These are phyloP conservation scores for Trichoderma oligosporum DNA, from an alignment of 2,329 filamentous ascomycete genomes.

Conservation along the genomic window DNA sequence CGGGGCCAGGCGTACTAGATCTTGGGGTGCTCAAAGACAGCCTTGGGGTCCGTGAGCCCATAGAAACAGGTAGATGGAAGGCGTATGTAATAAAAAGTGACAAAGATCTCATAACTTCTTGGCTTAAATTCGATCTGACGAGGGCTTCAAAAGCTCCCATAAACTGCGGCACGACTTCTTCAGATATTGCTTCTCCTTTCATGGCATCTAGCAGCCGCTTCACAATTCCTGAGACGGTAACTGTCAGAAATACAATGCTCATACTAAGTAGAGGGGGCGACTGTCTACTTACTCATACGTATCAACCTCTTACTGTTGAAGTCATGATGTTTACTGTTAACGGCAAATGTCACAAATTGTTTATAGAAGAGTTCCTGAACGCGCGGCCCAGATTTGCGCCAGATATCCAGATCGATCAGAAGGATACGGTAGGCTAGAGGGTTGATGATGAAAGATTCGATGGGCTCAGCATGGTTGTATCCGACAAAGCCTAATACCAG, in stretches of 20 bases:
- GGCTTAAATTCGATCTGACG: slow-evolving; percentile 74
- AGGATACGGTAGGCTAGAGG: slow-evolving; percentile 90
- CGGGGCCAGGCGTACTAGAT: slow-evolving; percentile 39
- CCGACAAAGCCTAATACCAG: slow-evolving; percentile 83
- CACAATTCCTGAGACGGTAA: slow-evolving; percentile 63
- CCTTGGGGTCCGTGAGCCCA: slow-evolving; percentile 51
- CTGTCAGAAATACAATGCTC: neutral
- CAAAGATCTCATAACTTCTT: slow-evolving; percentile 79
- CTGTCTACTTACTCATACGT: slow-evolving; percentile 71
- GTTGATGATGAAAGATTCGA: slow-evolving; percentile 91
- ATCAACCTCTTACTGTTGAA: slow-evolving; percentile 86
- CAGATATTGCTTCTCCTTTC: slow-evolving; percentile 75
- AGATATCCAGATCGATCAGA: slow-evolving; percentile 88
- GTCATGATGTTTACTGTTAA: slow-evolving; percentile 84
- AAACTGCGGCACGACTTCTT: slow-evolving; percentile 70
- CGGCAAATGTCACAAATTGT: slow-evolving; percentile 83
- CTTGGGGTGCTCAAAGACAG: slow-evolving; percentile 37
- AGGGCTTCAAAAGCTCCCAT: slow-evolving; percentile 75
- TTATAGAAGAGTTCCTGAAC: slow-evolving; percentile 89
- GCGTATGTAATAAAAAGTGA: slow-evolving; percentile 92
- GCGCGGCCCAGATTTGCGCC: slow-evolving; percentile 72
- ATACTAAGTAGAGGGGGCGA: neutral
- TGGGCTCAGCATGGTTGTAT: slow-evolving; percentile 73
- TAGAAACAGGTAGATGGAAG: slow-evolving; percentile 59
- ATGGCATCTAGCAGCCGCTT: slow-evolving; percentile 86